Evolutionary conservation across 2,329 filamentous ascomycete genomes (phyloP), one percentile per base, ranked within the genome.

Genomic region (Pseudogymnoascus sp.): DNA sequence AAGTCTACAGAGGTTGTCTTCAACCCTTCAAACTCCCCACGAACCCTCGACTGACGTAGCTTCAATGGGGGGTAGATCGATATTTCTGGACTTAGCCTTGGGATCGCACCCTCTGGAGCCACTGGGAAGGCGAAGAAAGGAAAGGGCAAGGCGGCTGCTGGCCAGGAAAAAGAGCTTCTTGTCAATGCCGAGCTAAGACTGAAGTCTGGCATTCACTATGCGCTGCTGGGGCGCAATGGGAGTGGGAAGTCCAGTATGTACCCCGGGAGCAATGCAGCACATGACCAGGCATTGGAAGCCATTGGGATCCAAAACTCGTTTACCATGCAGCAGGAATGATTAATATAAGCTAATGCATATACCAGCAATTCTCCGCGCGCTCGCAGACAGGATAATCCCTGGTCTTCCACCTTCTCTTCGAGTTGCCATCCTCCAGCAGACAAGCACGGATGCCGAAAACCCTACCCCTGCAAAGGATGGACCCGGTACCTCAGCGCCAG

Each of bases 181-280:
- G 79, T 79, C 8, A 84, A 88, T 72, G 88, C 88, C 1, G 86
- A 86, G 63, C 76, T 96, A 37, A 83, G 86, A 24, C 76, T 96
- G 2, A 90, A 93, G 67, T 83, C 86, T 60, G 87, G 89, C 0
- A 80, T 86, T 53, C 82, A 89, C 65, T 96, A 96, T 78, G 90
- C 90, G 0, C 78, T 96, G 1, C 79, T 93, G 19, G 91, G 91
- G 0, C 82, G 89, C 6, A 96, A 96, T 74, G 91, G 91, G 0
- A 88, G 86, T 1, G 91, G 91, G 5, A 96, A 96, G 72, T 93
- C 89, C 3, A 93, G 86, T 88, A 74, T 73, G 81, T 71, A 13
- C 19, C 5, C 21, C 7, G 19, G 21, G 10, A 40, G 40, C 35
- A 33, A 16, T 31, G 19, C 8, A 31, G 26, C 19, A 26, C n/a